phyloP scores from a whole-genome alignment of 768 basidiomycete genomes.

The Boletus tylopilopsis region DNA sequence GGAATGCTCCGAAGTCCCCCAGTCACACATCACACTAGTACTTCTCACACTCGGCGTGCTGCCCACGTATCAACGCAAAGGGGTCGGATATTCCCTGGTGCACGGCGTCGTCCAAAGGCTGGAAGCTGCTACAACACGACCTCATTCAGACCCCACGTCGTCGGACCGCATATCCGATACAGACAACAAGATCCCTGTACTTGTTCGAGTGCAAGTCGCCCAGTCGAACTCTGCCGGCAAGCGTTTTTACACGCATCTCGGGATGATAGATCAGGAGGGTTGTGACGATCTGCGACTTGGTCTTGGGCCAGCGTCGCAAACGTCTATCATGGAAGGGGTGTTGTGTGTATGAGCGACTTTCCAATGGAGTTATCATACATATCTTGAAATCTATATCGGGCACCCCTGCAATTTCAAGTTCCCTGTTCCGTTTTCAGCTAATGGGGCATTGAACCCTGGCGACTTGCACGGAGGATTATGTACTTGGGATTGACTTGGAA shows the following conservation, averaged over 20 bases:
- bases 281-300: slow-evolving; percentile 5
- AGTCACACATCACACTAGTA: slow-evolving; percentile 13
- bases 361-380: too few species aligned
- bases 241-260: slow-evolving; percentile 26
- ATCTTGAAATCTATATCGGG: too few species aligned
- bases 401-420: too few species aligned
- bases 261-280: slow-evolving; percentile 24
- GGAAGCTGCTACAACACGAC: slow-evolving; percentile 3
- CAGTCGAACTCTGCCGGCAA: slow-evolving; percentile 23
- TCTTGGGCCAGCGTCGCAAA: slow-evolving; percentile 18
- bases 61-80: slow-evolving; percentile 24
- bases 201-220: slow-evolving; percentile 28
- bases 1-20: slow-evolving; percentile 7
- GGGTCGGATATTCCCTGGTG: slow-evolving; percentile 29
- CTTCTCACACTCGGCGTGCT: slow-evolving; percentile 32
- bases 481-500: too few species aligned
- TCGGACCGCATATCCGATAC: not conserved
- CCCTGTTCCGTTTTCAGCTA: too few species aligned
- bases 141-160: not conserved
- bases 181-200: slow-evolving; percentile 15
- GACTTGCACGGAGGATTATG: too few species aligned
- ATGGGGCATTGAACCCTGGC: too few species aligned
- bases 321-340: slow-evolving; percentile 26
- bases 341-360: slow-evolving; percentile 14
- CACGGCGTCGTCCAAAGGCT: slow-evolving; percentile 26